Conservation (phyloP, 2,329 filamentous ascomycete genomes). For the Pseudogymnoascus sp. region DNA sequence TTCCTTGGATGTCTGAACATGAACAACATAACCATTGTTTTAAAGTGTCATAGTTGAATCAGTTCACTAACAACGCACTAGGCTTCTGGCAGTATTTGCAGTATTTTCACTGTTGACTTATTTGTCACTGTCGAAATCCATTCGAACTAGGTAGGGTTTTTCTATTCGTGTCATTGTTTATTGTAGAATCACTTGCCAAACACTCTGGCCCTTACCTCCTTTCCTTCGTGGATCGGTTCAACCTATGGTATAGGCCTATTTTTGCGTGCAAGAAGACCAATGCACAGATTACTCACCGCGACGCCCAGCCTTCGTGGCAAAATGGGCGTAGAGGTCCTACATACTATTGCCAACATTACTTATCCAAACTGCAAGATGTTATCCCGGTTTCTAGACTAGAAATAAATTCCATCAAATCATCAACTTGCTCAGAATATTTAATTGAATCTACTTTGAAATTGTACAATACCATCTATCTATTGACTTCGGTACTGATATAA, state of each 20-base stretch:
- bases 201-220: constrained; percentile 71
- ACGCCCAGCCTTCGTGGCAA: constrained; percentile 41
- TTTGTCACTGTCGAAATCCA: neutral
- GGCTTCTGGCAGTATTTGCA: neutral
- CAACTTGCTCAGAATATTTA: neutral
- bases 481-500: neutral
- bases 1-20: constrained; percentile 72
- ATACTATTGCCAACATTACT: constrained; percentile 53
- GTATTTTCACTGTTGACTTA: neutral
- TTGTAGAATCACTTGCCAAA: constrained; percentile 50
- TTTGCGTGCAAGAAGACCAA: constrained; percentile 73
- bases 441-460: neutral
- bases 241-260: constrained; percentile 72
- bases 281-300: constrained; percentile 62
- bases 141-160: neutral
- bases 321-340: constrained; percentile 65
- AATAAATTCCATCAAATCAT: no score
- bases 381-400: neutral
- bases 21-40: constrained; percentile 2
- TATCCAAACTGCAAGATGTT: neutral
- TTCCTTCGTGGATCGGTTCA: constrained; percentile 35
- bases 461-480: neutral
- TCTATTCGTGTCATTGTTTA: neutral
- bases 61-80: neutral
- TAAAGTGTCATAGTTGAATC: neutral